A percentile compares a stretch with the other conserved stretches of the same genome.
These are phyloP conservation scores for Rhypophila decipiens DNA, from an alignment of 495 filamentous ascomycete genomes.

Conservation along the genomic window DNA sequence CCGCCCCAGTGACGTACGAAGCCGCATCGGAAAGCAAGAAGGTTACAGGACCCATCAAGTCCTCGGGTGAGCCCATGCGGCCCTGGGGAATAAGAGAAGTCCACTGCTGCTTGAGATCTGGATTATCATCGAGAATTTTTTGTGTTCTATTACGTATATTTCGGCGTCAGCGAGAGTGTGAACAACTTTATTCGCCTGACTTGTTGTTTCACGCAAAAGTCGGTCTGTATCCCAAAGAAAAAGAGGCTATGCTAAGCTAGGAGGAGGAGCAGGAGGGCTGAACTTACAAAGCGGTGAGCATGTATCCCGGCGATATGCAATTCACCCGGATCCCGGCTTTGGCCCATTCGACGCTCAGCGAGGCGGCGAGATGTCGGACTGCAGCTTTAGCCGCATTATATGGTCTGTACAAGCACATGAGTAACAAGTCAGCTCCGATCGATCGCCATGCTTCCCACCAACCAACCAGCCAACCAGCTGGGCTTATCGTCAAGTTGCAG, in stretches of 20 bases:
- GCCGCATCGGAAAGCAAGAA: conserved; percentile 85
- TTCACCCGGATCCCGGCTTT: conserved; percentile 79
- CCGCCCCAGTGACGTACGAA: conserved; percentile 81
- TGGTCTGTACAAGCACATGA: no score
- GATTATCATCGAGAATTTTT: conserved; percentile 90
- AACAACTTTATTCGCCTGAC: no score
- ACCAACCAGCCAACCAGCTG: no score
- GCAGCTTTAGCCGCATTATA: conserved; percentile 90
- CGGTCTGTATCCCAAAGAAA: background rate
- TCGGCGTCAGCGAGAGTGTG: no score
- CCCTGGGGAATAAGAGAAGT: conserved; percentile 84
- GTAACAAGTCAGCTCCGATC: no score
- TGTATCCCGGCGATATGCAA: conserved; percentile 86
- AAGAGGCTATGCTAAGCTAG: background rate
- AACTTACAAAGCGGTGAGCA: conserved; percentile 86
- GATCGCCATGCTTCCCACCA: no score
- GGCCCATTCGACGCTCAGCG: conserved; percentile 86
- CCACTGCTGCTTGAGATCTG: conserved; percentile 80
- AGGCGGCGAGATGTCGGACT: conserved; percentile 73
- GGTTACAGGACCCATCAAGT: conserved; percentile 88
- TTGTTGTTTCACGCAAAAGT: background rate
- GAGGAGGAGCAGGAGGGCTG: background rate
- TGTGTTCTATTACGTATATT: conserved; percentile 82
- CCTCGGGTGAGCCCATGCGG: conserved; percentile 86
- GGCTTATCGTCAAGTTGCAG: no score